phyloP scores from a whole-genome alignment of 768 basidiomycete species.

The Hemileccinum rubropunctum region DNA sequence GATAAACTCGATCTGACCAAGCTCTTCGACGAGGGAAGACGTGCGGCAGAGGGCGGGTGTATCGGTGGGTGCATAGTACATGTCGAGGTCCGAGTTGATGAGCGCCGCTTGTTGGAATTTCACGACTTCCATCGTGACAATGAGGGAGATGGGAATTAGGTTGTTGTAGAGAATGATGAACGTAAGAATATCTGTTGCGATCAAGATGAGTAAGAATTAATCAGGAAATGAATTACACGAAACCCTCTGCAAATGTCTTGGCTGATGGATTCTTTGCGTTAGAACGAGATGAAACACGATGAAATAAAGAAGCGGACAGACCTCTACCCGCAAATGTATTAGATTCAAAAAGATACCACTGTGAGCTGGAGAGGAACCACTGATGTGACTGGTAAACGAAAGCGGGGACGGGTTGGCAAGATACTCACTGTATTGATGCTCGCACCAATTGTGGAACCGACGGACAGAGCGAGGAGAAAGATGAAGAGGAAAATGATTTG shows the following conservation, averaged over 20 bases:
- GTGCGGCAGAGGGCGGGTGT: slow-evolving; percentile 98
- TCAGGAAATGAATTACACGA: slow-evolving; percentile 1
- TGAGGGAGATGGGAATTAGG: slow-evolving; percentile 97
- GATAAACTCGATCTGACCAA: slow-evolving; percentile 96
- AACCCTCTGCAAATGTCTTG: slow-evolving; percentile 83
- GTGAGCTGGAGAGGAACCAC: slow-evolving; percentile 84
- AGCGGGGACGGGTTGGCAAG: background rate
- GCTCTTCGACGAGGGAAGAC: slow-evolving; percentile 95
- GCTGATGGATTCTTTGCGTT: slow-evolving; percentile 39
- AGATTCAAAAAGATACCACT: slow-evolving; percentile 86
- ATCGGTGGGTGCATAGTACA: slow-evolving; percentile 95
- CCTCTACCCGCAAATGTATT: slow-evolving; percentile 62
- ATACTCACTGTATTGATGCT: slow-evolving; percentile 72
- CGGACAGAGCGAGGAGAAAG: slow-evolving; percentile 78
- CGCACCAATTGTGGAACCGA: slow-evolving; percentile 90
- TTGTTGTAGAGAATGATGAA: slow-evolving; percentile 99
- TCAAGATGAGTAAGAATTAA: slow-evolving; percentile 6
- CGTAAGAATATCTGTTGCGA: slow-evolving; percentile 79
- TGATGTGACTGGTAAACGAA: slow-evolving; percentile 21
- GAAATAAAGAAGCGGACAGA: slow-evolving; percentile 31
- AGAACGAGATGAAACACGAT: background rate
- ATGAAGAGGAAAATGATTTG: slow-evolving; percentile 96
- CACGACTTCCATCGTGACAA: slow-evolving; percentile 99
- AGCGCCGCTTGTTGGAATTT: slow-evolving; percentile 97
- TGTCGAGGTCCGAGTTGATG: slow-evolving; percentile 97